Evolutionary conservation across 2,329 filamentous ascomycete genomes (phyloP), one percentile per base, ranked within the genome.

Genomic region (Fusarium verrucosum): DNA sequence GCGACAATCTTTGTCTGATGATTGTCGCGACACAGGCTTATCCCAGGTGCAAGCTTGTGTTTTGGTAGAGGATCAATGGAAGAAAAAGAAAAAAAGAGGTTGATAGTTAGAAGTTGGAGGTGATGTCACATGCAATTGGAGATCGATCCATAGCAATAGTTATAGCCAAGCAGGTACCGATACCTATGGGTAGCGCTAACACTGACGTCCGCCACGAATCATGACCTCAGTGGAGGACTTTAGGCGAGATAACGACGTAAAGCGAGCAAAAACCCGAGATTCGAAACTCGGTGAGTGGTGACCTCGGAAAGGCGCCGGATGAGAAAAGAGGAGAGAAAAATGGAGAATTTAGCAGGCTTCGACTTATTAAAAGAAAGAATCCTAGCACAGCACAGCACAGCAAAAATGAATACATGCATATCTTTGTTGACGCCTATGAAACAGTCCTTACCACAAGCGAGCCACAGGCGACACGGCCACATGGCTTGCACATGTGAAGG

Each of bases 91-190:
- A 20, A n/a, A n/a, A n/a, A 36, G 45, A 37, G 50, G 30, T 46
- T 50, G 38, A 56, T 58, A 46, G 55, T 50, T 17, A 19, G 32
- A 46, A 49, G 38, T 33, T 66, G 43, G 46, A 63, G 50, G 66
- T 69, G 69, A 72, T 72, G 69, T 72, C 70, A 72, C 70, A 72
- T 73, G 70, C 68, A 66, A 70, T 49, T 69, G 40, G 23, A 36
- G 52, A 58, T 35, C n/a, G n/a, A n/a, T n/a, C n/a, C n/a, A n/a
- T n/a, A n/a, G n/a, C n/a, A n/a, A n/a, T n/a, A n/a, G n/a, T n/a
- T n/a, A n/a, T n/a, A n/a, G n/a, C n/a, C n/a, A n/a, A n/a, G n/a
- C n/a, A n/a, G n/a, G n/a, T n/a, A n/a, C n/a, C n/a, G n/a, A n/a
- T n/a, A 47, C 17, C 50, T 43, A 57, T n/a, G 22, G 35, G 19